Base-by-base conservation (phyloP, 2,329 filamentous ascomycete species). In the Ceratocystis variospora region DNA sequence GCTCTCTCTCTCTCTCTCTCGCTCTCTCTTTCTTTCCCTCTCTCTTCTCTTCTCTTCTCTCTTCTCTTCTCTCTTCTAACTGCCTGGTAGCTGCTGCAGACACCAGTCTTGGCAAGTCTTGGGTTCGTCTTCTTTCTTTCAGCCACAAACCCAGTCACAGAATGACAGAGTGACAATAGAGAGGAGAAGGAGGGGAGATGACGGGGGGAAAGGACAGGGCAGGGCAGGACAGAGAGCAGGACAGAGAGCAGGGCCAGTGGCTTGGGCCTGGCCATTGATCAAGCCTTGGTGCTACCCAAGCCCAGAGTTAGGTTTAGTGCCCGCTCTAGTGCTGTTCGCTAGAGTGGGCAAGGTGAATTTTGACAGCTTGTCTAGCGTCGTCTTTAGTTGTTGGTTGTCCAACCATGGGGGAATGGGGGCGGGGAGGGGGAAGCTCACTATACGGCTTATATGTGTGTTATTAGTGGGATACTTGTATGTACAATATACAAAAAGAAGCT, bases 251-350 rank as follows among this genome's bases (percentile, higher is more conserved):
- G 8, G 48, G n/a, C 17, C 53, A 31, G 22, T 15, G 53, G 22
- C 53, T 59, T 59, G 53, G 53, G 53, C 22, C 28, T 59, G 53
- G 25, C 53, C 28, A 59, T n/a, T 31, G 28, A 33, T 37, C 25
- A 33, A 8, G 53, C 53, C 53, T 33, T 59, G 28, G 53, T 59
- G 53, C 53, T 59, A 59, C 53, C 25, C 17, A 59, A 59, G 53
- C 53, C 53, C 53, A 59, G 53, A 59, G 53, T 59, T 59, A 59
- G 53, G 53, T 59, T 59, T 59, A 59, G 53, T 59, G 53, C 53
- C 53, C 53, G 53, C 53, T 59, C 53, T 59, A 59, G 53, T 59
- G 53, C 28, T 59, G 28, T 59, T 59, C 53, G 53, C 53, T 59
- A 59, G 53, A 59, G 53, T 59, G 53, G 15, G 33, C 28, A 59